These are phyloP conservation scores for Pseudogymnoascus sp. DNA, from an alignment of 2,329 filamentous ascomycete genomes.

Conservation along the genomic window DNA sequence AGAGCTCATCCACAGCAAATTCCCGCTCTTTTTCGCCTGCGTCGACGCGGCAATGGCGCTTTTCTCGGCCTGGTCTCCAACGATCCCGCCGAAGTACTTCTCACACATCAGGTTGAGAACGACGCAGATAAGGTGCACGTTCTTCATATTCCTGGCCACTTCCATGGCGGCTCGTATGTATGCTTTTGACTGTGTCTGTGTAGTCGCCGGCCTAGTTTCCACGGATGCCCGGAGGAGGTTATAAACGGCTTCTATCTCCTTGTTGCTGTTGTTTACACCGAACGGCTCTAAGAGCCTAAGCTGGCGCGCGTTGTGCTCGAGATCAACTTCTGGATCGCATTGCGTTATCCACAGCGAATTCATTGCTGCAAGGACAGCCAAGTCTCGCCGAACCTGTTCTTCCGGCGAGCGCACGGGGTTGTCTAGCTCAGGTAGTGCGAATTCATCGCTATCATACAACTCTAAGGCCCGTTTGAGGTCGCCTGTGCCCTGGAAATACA, in stretches of 20 bases:
- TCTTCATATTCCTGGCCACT: slow-evolving; percentile 60
- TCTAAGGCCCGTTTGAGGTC: slow-evolving; percentile 60
- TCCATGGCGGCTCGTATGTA: slow-evolving; percentile 67
- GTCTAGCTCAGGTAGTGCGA: slow-evolving; percentile 42
- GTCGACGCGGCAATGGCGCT: slow-evolving; percentile 62
- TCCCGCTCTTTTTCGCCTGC: slow-evolving; percentile 63
- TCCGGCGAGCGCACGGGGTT: slow-evolving; percentile 33
- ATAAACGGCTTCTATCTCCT: slow-evolving; percentile 70
- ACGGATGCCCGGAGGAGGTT: slow-evolving; percentile 67
- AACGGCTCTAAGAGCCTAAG: slow-evolving; percentile 60
- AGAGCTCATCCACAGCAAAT: slow-evolving; percentile 71
- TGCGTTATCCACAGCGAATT: slow-evolving; percentile 69
- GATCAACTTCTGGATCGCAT: slow-evolving; percentile 49
- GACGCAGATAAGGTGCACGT: slow-evolving; percentile 75
- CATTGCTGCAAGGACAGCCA: slow-evolving; percentile 58
- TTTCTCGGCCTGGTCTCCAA: slow-evolving; percentile 79
- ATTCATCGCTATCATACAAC: slow-evolving; percentile 56
- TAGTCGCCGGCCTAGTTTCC: slow-evolving; percentile 51
- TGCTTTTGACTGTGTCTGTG: slow-evolving; percentile 71
- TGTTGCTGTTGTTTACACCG: slow-evolving; percentile 62
- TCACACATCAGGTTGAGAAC: slow-evolving; percentile 79
- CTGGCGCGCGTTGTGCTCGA: slow-evolving; percentile 51
- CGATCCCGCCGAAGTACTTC: slow-evolving; percentile 45
- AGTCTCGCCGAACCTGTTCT: slow-evolving; percentile 51
- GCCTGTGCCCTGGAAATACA: slow-evolving; percentile 70